Percentiles rank a stretch among this genome's conserved stretches.
phyloP scores from a whole-genome alignment of 2,329 filamentous ascomycete genomes.

The Blastomyces silverae region DNA sequence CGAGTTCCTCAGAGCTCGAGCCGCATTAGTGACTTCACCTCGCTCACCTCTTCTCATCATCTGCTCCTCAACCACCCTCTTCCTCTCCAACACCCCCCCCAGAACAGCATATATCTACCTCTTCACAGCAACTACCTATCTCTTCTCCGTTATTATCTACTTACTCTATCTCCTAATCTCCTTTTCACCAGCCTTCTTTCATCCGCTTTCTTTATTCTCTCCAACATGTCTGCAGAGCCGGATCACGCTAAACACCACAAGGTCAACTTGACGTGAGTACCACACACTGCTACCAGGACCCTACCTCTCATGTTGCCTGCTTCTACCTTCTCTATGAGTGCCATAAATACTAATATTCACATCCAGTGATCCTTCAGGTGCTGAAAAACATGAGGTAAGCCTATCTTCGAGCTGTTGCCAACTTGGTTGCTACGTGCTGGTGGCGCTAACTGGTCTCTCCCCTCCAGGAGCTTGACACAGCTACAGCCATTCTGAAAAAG shows the following conservation, averaged over 20 bases:
- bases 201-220: slow-evolving; percentile 17
- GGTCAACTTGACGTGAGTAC: slow-evolving; percentile 70
- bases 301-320: slow-evolving; percentile 14
- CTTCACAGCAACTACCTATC: not conserved
- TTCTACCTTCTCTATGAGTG: not conserved
- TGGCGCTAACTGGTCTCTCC: slow-evolving; percentile 20
- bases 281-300: not conserved
- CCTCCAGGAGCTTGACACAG: slow-evolving; percentile 72
- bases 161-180: slow-evolving; percentile 9
- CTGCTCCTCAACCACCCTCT: not conserved
- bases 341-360: slow-evolving; percentile 36
- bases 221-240: slow-evolving; percentile 65
- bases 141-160: slow-evolving; percentile 2
- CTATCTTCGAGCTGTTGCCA: slow-evolving; percentile 18
- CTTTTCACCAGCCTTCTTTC: slow-evolving; percentile 16
- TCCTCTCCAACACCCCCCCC: not conserved
- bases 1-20: slow-evolving; percentile 13
- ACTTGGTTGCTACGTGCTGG: slow-evolving; percentile 25
- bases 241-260: slow-evolving; percentile 69
- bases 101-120: not conserved
- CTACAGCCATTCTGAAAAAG: slow-evolving; percentile 98
- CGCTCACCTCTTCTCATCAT: not conserved
- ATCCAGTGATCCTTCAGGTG: slow-evolving; percentile 76
- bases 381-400: slow-evolving; percentile 75
- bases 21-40: slow-evolving; percentile 9